Evolutionary conservation across 208 protist genomes (phyloP), one percentile per base, ranked within the genome.

Genomic region (Wallacemonas sp.): DNA sequence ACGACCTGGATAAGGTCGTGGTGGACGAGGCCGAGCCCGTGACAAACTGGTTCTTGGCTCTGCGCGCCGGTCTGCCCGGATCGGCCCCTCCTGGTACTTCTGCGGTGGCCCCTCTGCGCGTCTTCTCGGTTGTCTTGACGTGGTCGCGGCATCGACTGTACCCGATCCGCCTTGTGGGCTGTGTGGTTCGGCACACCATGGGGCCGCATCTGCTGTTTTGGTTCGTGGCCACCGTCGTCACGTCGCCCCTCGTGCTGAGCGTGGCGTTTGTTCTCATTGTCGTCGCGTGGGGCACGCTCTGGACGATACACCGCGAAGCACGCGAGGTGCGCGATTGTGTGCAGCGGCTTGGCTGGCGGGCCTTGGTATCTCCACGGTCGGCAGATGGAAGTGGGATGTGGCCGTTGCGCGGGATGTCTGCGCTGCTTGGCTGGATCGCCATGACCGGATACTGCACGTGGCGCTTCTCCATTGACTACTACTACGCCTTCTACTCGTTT

Each of bases 401-500:
- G 41, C 57, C 57, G 8, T 12, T 64, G 23, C n/a, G 57, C 11
- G 33, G 38, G 14, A 16, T 49, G 11, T 36, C 38, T 49, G 23
- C 26, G 11, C 4, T 46, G 2, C 23, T 78, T 0, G 73, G 73
- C 10, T 74, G 62, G 32, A n/a, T 78, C 0, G 32, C 63, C 31
- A 46, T 46, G 38, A 70, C 49, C 1, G 42, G 33, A 1, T 50
- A 73, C 63, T 52, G 48, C 22, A 44, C 57, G 18, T 78, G 73
- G 73, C 63, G 63, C 8, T 52, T 74, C 33, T 65, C 62, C 1
- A 45, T 74, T 2, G 57, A 73, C 54, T 69, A 65, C 20, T 72
- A 69, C 65, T 77, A 65, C 26, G 72, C 59, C 1, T 55, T 33
- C 44, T 61, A 65, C 31, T 48, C 41, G 41, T 72, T 65, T 39